Conservation (phyloP, 371 early-diverging fungal species). For the Enteropsectra breve region DNA sequence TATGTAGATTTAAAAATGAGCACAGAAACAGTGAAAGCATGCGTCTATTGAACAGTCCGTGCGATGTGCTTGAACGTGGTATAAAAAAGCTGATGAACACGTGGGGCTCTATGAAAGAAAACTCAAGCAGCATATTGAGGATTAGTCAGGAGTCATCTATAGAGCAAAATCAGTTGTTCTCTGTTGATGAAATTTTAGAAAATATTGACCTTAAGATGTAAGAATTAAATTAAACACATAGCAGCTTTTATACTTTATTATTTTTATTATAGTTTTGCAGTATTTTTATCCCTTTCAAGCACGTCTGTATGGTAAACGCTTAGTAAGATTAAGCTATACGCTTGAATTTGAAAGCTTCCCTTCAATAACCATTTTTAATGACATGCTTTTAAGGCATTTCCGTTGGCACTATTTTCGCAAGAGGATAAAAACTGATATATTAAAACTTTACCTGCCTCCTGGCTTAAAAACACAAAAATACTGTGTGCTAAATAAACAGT, state of each 20-base stretch:
- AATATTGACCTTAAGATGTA: neutral
- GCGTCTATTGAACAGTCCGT: neutral
- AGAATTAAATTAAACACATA: neutral
- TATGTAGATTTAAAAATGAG: slow-evolving; percentile 6
- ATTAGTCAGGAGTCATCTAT: neutral
- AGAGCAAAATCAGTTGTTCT: neutral
- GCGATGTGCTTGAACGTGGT: neutral
- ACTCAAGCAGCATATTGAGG: neutral
- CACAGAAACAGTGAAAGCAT: neutral
- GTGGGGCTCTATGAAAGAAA: neutral
- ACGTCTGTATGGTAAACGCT: neutral
- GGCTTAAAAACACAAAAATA: too few species aligned
- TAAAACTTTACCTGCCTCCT: too few species aligned
- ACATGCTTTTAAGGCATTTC: too few species aligned
- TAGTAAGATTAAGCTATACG: neutral
- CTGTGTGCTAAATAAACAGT: too few species aligned
- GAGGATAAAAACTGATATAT: too few species aligned
- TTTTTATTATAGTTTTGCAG: neutral
- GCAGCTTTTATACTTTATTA: neutral
- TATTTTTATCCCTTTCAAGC: neutral
- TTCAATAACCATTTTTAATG: neutral
- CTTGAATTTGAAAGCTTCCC: too few species aligned
- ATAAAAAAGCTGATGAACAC: neutral
- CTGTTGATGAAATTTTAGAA: neutral
- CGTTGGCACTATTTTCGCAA: too few species aligned